phyloP scores from a whole-genome alignment of 371 early-diverging fungal species.

The Dichotomocladium elegans region DNA sequence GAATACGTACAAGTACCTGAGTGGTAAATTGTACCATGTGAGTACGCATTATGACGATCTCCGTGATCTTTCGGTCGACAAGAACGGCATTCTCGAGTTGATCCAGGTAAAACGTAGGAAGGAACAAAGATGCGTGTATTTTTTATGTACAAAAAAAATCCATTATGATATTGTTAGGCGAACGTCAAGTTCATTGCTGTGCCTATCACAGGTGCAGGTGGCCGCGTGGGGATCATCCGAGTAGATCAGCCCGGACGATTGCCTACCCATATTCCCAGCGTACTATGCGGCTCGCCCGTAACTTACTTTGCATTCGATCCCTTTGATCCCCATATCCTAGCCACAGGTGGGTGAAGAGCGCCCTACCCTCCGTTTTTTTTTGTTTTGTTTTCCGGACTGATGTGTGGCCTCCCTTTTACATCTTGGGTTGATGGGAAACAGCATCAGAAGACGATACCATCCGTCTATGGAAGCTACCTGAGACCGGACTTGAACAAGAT shows the following conservation, averaged over 20 bases:
- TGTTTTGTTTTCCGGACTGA: neutral
- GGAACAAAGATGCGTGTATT: neutral
- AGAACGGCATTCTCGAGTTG: conserved; percentile 64
- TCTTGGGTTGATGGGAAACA: too few relatives aligned
- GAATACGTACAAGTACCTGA: conserved; percentile 62
- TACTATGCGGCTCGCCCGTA: conserved; percentile 55
- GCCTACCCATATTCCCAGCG: conserved; percentile 57
- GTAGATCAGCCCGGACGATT: conserved; percentile 64
- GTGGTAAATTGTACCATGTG: conserved; percentile 59
- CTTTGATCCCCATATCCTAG: conserved; percentile 55
- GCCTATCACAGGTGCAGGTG: conserved; percentile 76
- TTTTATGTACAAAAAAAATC: neutral
- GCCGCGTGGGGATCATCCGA: conserved; percentile 72
- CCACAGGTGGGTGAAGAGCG: conserved; percentile 39
- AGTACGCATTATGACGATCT: conserved; percentile 66
- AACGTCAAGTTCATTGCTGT: conserved; percentile 64
- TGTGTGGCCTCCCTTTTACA: too few relatives aligned
- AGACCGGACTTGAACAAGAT: conserved; percentile 15
- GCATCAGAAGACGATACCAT: conserved; percentile 72
- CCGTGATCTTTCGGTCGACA: conserved; percentile 54
- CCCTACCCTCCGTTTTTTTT: neutral
- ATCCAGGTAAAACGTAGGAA: conserved; percentile 57
- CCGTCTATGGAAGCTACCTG: conserved; percentile 71
- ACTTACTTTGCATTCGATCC: conserved; percentile 68
- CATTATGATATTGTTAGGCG: conserved; percentile 17